A percentile compares a stretch with the other conserved stretches of the same genome.
These are phyloP conservation scores for Hypoxylon sp. DNA, from an alignment of 2,329 filamentous ascomycete species.

Conservation along the genomic window DNA sequence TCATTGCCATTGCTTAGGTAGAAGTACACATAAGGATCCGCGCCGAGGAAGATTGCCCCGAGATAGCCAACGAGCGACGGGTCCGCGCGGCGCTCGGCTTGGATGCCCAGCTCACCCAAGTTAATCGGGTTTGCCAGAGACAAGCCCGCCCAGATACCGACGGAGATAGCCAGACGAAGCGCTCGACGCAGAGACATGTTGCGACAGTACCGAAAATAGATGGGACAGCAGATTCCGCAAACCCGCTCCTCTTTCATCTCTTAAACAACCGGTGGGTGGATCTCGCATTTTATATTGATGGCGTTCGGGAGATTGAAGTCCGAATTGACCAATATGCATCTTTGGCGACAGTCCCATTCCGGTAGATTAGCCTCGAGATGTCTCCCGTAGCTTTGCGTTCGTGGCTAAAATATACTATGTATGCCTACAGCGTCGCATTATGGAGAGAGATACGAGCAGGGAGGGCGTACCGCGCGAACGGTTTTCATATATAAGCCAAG, in stretches of 20 bases:
- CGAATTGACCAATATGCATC: conserved; percentile 32
- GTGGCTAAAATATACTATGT: conserved; percentile 23
- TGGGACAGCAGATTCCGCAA: conserved; percentile 15
- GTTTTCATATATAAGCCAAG: conserved; percentile 7
- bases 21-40: conserved; percentile 65
- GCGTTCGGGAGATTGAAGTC: conserved; percentile 31
- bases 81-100: conserved; percentile 49
- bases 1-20: conserved; percentile 66
- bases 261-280: conserved; percentile 8
- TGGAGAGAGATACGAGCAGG: conserved; percentile 26
- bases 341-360: conserved; percentile 16
- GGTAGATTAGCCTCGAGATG: conserved; percentile 31
- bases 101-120: conserved; percentile 41
- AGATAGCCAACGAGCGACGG: conserved; percentile 62
- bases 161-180: conserved; percentile 29
- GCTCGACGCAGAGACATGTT: conserved; percentile 29
- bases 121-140: conserved; percentile 41
- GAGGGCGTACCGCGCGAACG: conserved; percentile 7
- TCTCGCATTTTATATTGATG: conserved; percentile 33
- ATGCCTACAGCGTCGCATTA: conserved; percentile 10
- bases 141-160: conserved; percentile 30
- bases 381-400: conserved; percentile 4
- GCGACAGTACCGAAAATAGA: conserved; percentile 14
- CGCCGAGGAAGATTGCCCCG: conserved; percentile 66
- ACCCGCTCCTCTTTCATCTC: conserved; percentile 23